Percentiles rank a stretch among this genome's conserved stretches.
Evolutionary conservation across 352 stramenopile genomes (phyloP).

Genomic region (Pythium aquatile): DNA sequence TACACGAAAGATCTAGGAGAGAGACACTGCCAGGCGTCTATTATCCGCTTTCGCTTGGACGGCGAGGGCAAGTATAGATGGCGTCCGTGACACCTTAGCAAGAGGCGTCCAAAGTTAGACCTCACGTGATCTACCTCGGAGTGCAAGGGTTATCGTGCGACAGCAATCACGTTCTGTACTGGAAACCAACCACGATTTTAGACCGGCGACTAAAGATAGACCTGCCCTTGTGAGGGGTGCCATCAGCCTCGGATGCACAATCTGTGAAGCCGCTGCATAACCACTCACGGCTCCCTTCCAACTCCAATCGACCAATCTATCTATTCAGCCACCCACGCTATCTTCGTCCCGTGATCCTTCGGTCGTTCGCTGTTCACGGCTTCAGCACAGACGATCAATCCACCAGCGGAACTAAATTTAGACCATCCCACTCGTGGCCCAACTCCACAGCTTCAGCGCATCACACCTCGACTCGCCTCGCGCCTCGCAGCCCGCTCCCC

Average conservation of each 20-base stretch:
- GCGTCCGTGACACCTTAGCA: not conserved
- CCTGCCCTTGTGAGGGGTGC: not conserved
- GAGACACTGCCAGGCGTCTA: not conserved
- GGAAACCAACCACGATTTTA: not conserved
- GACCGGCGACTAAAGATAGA: slow-evolving; percentile 2
- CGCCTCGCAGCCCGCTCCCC: not conserved
- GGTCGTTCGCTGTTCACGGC: not conserved
- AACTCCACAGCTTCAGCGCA: not conserved
- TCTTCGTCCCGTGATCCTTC: not conserved
- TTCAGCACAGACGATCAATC: not conserved
- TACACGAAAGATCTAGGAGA: not conserved
- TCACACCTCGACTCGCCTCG: not conserved
- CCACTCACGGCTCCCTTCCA: not conserved
- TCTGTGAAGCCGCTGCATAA: not conserved
- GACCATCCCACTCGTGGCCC: not conserved
- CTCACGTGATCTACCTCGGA: not conserved
- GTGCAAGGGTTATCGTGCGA: not conserved
- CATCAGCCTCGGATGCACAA: not conserved
- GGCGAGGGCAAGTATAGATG: not conserved
- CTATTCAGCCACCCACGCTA: not conserved
- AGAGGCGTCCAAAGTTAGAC: not conserved
- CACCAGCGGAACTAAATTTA: not conserved
- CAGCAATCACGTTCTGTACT: not conserved
- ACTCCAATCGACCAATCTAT: no score
- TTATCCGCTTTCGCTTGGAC: not conserved